Evolutionary conservation across 2,329 filamentous ascomycete species (phyloP), one percentile per base, ranked within the genome.

Genomic region (Pseudogymnoascus destructans): DNA sequence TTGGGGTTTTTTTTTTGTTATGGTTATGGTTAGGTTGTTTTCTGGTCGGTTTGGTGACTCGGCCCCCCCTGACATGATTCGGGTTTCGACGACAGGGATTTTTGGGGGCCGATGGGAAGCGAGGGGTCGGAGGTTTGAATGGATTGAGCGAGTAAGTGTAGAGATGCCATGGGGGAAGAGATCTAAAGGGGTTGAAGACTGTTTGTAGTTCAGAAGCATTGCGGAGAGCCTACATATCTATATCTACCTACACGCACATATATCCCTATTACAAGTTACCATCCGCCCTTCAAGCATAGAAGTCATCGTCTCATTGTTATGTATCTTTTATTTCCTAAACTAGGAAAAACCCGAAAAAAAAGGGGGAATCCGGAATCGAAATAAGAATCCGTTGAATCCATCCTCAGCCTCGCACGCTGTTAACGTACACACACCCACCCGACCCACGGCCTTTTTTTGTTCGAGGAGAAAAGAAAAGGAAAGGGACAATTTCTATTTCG

Each of bases 251-350:
- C 17, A 21, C 38, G 8, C 17, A 38, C 3, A 38, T 38, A 49
- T 15, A 52, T 30, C n/a, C 15, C 46, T 17, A 30, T 52, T 52
- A 52, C 25, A 30, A 30, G 9, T 30, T 52, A 52, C 46, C 10
- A 30, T 52, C 46, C 23, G 15, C 1, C n/a, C 6, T 0, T 1
- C n/a, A 8, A 11, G 9, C 25, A 13, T 30, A 19, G 13, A 17
- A n/a, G 9, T 17, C 25, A 30, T 30, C 5, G 10, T 52, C 7
- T 9, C 46, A 52, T 32, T 52, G 25, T 52, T 52, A 52, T 52
- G n/a, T 52, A 10, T 52, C 46, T 32, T 49, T 32, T 32, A 52
- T 52, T 52, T 52, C 46, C 46, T 52, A 32, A 30, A 30, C 25
- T 30, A 32, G 25, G 46, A 52, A 52, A 33, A 52, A 30, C 3